These are phyloP conservation scores for Astragalus membranaceus DNA, from an alignment of 306 rosid species.

Conservation along the genomic window DNA sequence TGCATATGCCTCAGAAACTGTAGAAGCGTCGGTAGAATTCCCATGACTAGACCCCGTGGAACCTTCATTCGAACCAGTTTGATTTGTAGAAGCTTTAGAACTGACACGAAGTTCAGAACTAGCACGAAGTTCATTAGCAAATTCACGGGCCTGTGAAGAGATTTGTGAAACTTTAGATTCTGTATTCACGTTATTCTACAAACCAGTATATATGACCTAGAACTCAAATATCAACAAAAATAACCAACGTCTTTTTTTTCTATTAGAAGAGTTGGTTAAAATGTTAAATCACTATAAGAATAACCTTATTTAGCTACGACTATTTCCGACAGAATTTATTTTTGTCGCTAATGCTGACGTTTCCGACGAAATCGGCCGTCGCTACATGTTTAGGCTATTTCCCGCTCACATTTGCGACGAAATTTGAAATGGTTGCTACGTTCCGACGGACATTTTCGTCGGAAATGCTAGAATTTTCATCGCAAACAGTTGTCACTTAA, in stretches of 20 bases:
- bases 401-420: no score
- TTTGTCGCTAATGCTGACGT: no score
- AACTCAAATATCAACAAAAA: neutral
- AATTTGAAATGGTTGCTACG: no score
- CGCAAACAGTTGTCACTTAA: no score
- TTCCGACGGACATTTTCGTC: no score
- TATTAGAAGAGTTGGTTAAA: neutral
- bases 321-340: no score
- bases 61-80: slow-evolving; percentile 71
- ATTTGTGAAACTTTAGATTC: slow-evolving; percentile 20
- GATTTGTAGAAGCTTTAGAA: slow-evolving; percentile 60
- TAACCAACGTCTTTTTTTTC: neutral
- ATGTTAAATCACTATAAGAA: no score
- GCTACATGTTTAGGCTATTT: no score
- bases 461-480: no score
- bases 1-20: slow-evolving; percentile 87
- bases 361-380: no score
- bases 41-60: slow-evolving; percentile 68
- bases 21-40: slow-evolving; percentile 60
- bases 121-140: slow-evolving; percentile 96
- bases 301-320: no score
- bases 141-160: slow-evolving; percentile 77
- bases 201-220: neutral
- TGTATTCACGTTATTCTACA: slow-evolving; percentile 4
- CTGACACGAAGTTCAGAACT: no score